phyloP scores from a whole-genome alignment of 2,329 filamentous ascomycete genomes.

The Botrytis sinoallii region DNA sequence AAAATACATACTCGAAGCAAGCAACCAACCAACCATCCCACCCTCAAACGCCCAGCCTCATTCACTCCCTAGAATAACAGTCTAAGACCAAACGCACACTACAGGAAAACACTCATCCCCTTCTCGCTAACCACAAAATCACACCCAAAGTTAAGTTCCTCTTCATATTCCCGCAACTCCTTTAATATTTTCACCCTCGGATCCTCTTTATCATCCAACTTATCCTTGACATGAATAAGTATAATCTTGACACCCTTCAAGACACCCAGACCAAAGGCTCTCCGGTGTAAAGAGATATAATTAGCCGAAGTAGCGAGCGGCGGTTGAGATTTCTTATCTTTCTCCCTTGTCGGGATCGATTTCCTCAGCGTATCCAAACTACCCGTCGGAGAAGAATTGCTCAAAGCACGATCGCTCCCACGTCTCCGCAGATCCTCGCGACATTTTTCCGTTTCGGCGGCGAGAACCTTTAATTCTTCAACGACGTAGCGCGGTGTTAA shows the following conservation, averaged over 20 bases:
- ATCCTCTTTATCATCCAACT: constrained; percentile 65
- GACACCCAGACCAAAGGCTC: not conserved
- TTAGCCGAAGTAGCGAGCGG: not conserved
- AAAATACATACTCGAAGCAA: not conserved
- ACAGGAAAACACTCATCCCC: constrained; percentile 1
- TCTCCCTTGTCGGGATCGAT: not conserved
- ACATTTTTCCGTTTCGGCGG: constrained; percentile 40
- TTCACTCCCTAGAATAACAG: not conserved
- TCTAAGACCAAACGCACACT: not conserved
- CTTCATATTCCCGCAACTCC: constrained; percentile 66
- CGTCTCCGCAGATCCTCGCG: not conserved
- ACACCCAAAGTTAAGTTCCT: constrained; percentile 60
- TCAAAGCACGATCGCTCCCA: not conserved
- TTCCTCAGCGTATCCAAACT: not conserved
- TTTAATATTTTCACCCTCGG: constrained; percentile 65
- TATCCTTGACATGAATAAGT: constrained; percentile 93
- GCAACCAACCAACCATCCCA: not conserved
- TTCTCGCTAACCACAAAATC: constrained; percentile 61
- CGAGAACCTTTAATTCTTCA: constrained; percentile 71
- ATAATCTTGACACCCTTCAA: constrained; percentile 75
- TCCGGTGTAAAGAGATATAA: not conserved
- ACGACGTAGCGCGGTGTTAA: constrained; percentile 80
- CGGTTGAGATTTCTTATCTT: not conserved
- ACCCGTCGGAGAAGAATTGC: not conserved
- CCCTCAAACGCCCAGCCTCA: not conserved